Evolutionary conservation across 2,329 filamentous ascomycete genomes (phyloP), one percentile per base, ranked within the genome.

Genomic region (Stagonosporopsis rhizophila): DNA sequence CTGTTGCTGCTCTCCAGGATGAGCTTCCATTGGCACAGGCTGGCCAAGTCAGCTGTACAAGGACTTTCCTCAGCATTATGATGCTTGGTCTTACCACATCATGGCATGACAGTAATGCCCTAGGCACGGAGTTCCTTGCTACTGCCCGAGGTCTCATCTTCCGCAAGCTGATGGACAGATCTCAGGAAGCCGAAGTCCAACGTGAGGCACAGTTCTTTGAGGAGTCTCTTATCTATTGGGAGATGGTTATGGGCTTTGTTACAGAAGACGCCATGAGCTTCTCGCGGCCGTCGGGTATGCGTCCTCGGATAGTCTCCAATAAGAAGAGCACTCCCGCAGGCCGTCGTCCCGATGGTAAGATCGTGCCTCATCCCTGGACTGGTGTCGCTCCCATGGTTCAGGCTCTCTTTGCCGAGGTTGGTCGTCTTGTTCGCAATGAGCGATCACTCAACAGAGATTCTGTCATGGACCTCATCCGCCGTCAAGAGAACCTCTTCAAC

Each of bases 71-170:
- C n/a, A 83, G 82, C 3, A 75, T 87, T 27, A 79, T 87, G 37
- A 80, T 87, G 64, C 79, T 87, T 0, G 85, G 85, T 2, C 80
- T 85, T 52, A 85, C 83, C 1, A 84, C 85, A 5, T 82, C 82
- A 32, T 87, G 85, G 85, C 84, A 87, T 52, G 80, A 86, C 41
- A 78, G 82, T 15, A 79, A 75, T 35, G 82, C 83, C 45, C 75
- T 87, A 4, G 85, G 85, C 2, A 74, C 83, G 46, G 79, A 82
- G 14, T 82, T 82, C 55, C 80, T 85, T 28, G 78, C 81, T 20
- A 80, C 75, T 41, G 83, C 73, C 57, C 79, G 75, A 46, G 76
- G 67, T 51, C 72, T 76, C 27, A 79, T 75, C 45, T 73, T 73
- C 41, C 80, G 79, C 9, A 81, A 81, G 50, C 75, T 82, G 19